phyloP scores from a whole-genome alignment of 2,329 filamentous ascomycete species.

The Sarocladium kiliense region DNA sequence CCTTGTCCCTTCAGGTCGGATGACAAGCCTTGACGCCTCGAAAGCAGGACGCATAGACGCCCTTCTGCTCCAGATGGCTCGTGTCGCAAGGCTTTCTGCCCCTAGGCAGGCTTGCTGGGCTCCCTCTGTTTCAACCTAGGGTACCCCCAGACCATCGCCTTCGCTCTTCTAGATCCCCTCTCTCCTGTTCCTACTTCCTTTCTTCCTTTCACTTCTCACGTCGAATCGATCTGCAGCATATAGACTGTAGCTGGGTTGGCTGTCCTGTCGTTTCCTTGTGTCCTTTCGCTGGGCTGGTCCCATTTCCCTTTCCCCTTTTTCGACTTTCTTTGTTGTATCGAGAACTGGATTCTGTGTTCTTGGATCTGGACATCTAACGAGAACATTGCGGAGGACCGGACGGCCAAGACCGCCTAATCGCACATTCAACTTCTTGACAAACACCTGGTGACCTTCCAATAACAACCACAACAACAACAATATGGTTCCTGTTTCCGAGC shows the following conservation, averaged over 20 bases:
- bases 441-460: not conserved
- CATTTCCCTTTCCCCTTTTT: constrained; percentile 5
- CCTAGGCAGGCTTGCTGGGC: constrained; percentile 10
- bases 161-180: constrained; percentile 14
- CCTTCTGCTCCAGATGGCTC: not conserved
- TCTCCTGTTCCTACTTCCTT: constrained; percentile 14
- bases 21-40: not conserved
- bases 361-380: not conserved
- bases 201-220: constrained; percentile 12
- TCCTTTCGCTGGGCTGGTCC: constrained; percentile 11
- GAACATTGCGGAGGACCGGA: not conserved
- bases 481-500: constrained; percentile 1
- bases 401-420: not conserved
- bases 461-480: not conserved
- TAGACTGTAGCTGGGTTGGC: constrained; percentile 2
- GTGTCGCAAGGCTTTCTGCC: constrained; percentile 7
- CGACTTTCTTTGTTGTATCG: not conserved
- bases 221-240: not conserved
- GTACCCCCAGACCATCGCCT: not conserved
- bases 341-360: not conserved
- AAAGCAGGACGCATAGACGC: not conserved
- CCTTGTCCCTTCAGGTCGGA: not conserved
- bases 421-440: no score
- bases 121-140: not conserved
- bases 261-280: constrained; percentile 4